phyloP scores from a whole-genome alignment of 805 yeast genomes.

The Candida krabiensis region DNA sequence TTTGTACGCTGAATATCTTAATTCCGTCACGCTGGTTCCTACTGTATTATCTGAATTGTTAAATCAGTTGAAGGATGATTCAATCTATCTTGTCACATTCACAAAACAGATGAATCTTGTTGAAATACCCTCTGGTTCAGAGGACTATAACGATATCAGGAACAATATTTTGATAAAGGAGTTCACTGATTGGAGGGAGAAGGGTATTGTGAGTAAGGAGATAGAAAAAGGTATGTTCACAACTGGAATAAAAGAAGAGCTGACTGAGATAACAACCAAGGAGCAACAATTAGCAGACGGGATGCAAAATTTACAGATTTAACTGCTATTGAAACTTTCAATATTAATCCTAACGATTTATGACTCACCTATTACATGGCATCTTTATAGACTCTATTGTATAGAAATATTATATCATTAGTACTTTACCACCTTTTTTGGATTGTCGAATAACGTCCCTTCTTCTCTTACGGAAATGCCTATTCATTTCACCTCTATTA shows the following conservation, averaged over 20 bases:
- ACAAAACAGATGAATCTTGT: background rate
- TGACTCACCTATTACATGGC: no score
- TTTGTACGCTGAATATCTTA: background rate
- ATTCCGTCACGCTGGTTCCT: background rate
- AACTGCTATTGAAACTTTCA: no score
- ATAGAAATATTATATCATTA: conserved; percentile 9
- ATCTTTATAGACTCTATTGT: no score
- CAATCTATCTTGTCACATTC: conserved; percentile 2
- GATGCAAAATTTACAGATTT: no score
- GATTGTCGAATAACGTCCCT: conserved; percentile 68
- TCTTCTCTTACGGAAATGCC: conserved; percentile 70
- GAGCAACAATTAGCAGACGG: no score
- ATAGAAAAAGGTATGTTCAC: conserved; percentile 5
- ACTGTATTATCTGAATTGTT: conserved; percentile 1
- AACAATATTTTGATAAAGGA: conserved; percentile 6
- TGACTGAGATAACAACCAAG: no score
- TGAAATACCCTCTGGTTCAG: background rate
- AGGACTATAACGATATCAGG: background rate
- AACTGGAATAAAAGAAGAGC: no score
- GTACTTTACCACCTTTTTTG: conserved; percentile 32
- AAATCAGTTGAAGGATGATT: conserved; percentile 1
- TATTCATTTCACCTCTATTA: conserved; percentile 75
- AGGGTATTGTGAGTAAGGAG: conserved; percentile 3
- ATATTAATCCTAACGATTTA: no score
- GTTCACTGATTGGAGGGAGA: conserved; percentile 11